Evolutionary conservation across 805 yeast genomes (phyloP), one percentile per base, ranked within the genome.

Genomic region (Isabelozyma rhagii): DNA sequence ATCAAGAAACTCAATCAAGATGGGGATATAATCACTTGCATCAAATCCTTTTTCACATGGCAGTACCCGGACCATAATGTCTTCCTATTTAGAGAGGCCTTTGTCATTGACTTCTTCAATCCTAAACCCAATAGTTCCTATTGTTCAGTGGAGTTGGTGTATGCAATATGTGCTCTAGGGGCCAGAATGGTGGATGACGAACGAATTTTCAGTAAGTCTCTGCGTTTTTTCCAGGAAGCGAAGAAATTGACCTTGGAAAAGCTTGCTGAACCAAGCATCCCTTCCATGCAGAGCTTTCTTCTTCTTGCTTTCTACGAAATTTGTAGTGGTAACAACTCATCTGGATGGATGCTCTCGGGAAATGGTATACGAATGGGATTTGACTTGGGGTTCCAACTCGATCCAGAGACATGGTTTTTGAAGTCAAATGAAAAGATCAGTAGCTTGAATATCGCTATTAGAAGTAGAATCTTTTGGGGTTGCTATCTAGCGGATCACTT

Each of bases 391-490:
- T 83, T 83, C 58, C 86, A 83, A 57, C 64, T 82, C 48, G 77
- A 80, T 52, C 87, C 87, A 1, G 69, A 78, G 51, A 81, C 77
- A 13, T 82, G 86, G 86, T 75, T 75, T 54, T 59, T 74, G 45
- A 72, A 72, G 52, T 67, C 69, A 14, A 63, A 63, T 17, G 64
- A 68, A n/a, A 66, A 67, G 39, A 61, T 78, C 44, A 68, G 75
- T n/a, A 72, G 75, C 34, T 72, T 82, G 46, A 84, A 82, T 54
- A 69, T 78, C n/a, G 81, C 77, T 39, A 81, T 83, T 47, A 71
- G 86, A 50, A 75, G 82, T 45, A 67, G 89, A 50, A 79, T 83
- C 9, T 81, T 80, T 60, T 83, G 89, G 89, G 87, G 88, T 4
- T 76, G 83, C 45, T 83, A 78, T 60, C 67, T 83, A 50, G 84